Evolutionary conservation across 257 asterid genomes (phyloP).

Genomic region (Salvia splendens): DNA sequence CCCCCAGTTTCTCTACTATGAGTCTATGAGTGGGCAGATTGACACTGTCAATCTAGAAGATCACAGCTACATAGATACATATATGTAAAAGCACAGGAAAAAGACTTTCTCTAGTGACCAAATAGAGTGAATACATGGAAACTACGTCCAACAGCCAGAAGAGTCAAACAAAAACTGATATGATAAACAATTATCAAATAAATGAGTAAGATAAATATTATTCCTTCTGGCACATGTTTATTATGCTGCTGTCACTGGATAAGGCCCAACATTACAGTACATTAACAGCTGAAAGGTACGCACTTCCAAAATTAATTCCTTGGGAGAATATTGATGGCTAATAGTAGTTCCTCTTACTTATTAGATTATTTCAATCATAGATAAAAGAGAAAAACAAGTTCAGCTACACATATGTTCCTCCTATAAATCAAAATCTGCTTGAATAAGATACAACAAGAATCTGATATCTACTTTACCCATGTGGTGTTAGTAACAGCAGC

Average conservation of each 20-base stretch:
- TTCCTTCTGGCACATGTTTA: slow-evolving; percentile 13
- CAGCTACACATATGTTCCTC: neutral
- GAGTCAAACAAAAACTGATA: neutral
- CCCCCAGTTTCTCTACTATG: too few species aligned
- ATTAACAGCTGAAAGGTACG: slow-evolving; percentile 15
- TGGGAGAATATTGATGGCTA: neutral
- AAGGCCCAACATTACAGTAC: neutral
- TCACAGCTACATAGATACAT: slow-evolving; percentile 3
- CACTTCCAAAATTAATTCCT: slow-evolving; percentile 19
- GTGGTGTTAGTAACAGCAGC: neutral
- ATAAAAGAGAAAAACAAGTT: slow-evolving; percentile 4
- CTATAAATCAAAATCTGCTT: slow-evolving; percentile 9
- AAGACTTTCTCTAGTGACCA: slow-evolving; percentile 1
- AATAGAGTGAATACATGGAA: slow-evolving; percentile 8
- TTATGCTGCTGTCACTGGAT: neutral
- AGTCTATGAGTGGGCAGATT: too few species aligned
- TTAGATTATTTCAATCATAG: slow-evolving; percentile 18
- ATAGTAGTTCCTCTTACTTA: slow-evolving; percentile 20
- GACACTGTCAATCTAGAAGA: neutral
- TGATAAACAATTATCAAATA: neutral
- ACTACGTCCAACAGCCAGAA: slow-evolving; percentile 15
- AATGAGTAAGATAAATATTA: neutral
- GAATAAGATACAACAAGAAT: slow-evolving; percentile 15
- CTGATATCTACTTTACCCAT: slow-evolving; percentile 17
- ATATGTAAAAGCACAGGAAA: neutral